Evolutionary conservation across 306 rosid genomes (phyloP).

Genomic region (Neltuma alba): DNA sequence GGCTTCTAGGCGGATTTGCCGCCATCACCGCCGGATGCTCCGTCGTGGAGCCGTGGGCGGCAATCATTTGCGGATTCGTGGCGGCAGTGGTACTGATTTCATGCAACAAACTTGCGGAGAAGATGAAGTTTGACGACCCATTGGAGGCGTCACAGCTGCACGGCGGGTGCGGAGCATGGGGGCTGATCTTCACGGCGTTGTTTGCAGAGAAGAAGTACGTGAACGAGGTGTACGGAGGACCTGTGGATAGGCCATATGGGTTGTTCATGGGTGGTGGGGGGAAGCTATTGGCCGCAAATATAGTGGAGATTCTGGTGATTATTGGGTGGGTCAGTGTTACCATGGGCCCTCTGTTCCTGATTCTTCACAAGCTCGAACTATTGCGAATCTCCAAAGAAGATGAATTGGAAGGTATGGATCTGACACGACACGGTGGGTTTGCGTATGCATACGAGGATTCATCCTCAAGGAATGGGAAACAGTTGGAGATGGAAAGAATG

Average conservation of each 20-base stretch:
- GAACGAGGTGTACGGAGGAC: constrained; percentile 52
- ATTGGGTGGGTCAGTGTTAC: constrained; percentile 86
- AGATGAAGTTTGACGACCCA: constrained; percentile 62
- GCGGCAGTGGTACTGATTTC: constrained; percentile 61
- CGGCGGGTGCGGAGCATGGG: constrained; percentile 99
- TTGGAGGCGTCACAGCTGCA: constrained; percentile 90
- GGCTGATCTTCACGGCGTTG: constrained; percentile 77
- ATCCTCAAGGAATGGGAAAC: constrained; percentile 1
- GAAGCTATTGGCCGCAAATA: constrained; percentile 64
- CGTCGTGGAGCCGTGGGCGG: constrained; percentile 96
- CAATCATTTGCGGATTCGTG: constrained; percentile 78
- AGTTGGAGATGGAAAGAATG: constrained; percentile 56
- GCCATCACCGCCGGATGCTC: constrained; percentile 88
- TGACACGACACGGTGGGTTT: constrained; percentile 95
- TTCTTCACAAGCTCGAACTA: constrained; percentile 60
- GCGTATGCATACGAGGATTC: constrained; percentile 74
- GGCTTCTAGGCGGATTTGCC: constrained; percentile 85
- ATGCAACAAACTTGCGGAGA: constrained; percentile 78
- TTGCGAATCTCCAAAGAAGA: constrained; percentile 74
- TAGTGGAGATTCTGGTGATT: constrained; percentile 76
- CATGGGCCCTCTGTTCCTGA: constrained; percentile 80
- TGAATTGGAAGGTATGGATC: constrained; percentile 91
- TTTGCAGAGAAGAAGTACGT: constrained; percentile 78
- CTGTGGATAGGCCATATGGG: constrained; percentile 52
- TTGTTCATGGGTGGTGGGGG: constrained; percentile 88